Evolutionary conservation across 176 grass and related monocot genomes (phyloP).

Genomic region (Avena sativa): DNA sequence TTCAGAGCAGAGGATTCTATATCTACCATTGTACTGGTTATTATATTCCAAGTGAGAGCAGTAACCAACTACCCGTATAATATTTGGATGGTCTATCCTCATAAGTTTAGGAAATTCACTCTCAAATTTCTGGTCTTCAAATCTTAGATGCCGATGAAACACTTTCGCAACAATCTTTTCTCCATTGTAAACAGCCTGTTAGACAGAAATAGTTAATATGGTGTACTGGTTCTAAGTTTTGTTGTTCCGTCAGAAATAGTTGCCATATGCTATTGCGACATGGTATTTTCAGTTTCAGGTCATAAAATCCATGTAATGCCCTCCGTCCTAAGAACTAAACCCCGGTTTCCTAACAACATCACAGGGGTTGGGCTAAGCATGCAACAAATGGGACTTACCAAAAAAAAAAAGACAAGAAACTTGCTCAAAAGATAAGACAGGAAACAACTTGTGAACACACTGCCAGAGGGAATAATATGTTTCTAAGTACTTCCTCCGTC

Average conservation of each 20-base stretch:
- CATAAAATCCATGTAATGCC: too few species aligned
- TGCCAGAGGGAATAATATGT: too few species aligned
- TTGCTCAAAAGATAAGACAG: too few species aligned
- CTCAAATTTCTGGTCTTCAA: background rate
- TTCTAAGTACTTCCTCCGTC: too few species aligned
- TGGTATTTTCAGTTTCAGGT: too few species aligned
- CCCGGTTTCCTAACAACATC: too few species aligned
- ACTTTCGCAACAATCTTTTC: background rate
- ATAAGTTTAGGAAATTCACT: background rate
- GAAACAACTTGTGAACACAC: too few species aligned
- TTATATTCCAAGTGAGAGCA: background rate
- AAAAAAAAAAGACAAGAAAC: too few species aligned
- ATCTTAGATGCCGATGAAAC: background rate
- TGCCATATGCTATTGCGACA: too few species aligned
- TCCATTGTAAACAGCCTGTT: background rate
- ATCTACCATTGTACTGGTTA: background rate
- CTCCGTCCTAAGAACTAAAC: too few species aligned
- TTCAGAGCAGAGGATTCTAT: background rate
- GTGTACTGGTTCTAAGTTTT: background rate
- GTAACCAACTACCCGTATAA: background rate
- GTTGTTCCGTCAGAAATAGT: background rate
- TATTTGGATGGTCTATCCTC: background rate
- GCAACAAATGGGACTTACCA: too few species aligned
- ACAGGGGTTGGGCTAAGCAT: too few species aligned
- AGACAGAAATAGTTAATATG: background rate